phyloP scores from a whole-genome alignment of 1,284 basidiomycete genomes.

The Sporisorium scitamineum region DNA sequence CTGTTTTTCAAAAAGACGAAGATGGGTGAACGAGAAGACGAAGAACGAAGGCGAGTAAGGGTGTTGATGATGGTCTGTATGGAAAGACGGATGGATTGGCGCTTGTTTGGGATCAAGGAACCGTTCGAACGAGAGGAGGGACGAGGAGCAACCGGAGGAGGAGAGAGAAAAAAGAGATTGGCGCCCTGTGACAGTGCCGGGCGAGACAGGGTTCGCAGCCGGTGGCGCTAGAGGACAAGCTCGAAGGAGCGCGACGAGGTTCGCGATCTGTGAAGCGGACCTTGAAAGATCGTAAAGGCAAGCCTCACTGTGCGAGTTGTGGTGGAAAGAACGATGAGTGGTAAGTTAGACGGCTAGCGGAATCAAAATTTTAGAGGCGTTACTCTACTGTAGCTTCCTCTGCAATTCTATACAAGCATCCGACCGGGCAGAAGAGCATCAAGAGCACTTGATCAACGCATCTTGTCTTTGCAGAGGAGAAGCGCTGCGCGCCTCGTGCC shows the following conservation, averaged over 20 bases:
- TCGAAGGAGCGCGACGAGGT: neutral
- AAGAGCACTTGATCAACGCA: neutral
- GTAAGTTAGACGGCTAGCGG: neutral
- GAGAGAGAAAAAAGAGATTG: neutral
- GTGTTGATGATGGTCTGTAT: neutral
- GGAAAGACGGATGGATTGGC: slow-evolving; percentile 5
- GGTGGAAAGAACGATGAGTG: neutral
- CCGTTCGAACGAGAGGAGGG: neutral
- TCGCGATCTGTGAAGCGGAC: slow-evolving; percentile 9
- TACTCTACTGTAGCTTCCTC: too few species aligned
- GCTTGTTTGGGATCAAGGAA: slow-evolving; percentile 13
- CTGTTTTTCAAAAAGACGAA: neutral
- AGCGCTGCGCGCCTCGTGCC: neutral
- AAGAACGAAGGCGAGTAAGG: neutral
- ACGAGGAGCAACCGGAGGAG: neutral
- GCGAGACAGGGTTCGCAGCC: neutral
- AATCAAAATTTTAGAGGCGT: neutral
- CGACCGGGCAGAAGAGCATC: too few species aligned
- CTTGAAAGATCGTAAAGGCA: neutral
- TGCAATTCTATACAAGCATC: too few species aligned
- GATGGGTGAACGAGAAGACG: neutral
- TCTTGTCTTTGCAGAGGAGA: neutral
- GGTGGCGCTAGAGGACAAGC: neutral
- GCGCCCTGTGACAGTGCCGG: neutral
- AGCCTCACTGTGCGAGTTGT: neutral